Percentiles rank a stretch among this genome's conserved stretches.
phyloP scores from a whole-genome alignment of 306 rosid genomes.

The Pyrus pyrifolia region DNA sequence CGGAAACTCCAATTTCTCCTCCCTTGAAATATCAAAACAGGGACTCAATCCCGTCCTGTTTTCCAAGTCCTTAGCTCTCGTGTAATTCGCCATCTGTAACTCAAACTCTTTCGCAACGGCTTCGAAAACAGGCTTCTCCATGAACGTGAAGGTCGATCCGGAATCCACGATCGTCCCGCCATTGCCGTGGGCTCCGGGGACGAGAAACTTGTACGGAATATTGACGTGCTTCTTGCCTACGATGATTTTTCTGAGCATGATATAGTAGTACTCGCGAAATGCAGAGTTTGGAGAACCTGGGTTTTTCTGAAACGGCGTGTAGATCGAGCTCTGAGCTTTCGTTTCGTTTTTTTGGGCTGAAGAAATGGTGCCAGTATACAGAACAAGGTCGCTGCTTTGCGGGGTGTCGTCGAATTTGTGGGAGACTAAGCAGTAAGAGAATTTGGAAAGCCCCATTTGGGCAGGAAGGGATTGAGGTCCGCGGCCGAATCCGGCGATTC shows the following conservation, averaged over 20 bases:
- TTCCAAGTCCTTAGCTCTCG: conserved; percentile 52
- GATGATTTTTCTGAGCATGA: conserved; percentile 41
- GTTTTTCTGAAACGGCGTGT: conserved; percentile 61
- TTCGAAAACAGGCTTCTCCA: conserved; percentile 53
- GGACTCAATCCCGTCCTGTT: conserved; percentile 51
- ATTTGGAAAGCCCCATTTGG: conserved; percentile 66
- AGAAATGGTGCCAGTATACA: conserved; percentile 14
- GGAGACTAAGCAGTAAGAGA: conserved; percentile 70
- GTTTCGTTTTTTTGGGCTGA: background rate
- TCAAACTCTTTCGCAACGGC: conserved; percentile 45
- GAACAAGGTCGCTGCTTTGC: conserved; percentile 51
- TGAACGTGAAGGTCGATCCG: conserved; percentile 71
- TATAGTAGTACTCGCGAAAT: conserved; percentile 53
- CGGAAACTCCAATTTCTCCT: conserved; percentile 37
- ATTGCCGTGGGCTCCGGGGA: conserved; percentile 44
- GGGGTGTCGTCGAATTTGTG: conserved; percentile 59
- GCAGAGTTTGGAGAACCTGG: conserved; percentile 33
- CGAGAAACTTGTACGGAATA: conserved; percentile 39
- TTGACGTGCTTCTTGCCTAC: conserved; percentile 51
- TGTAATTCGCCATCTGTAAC: conserved; percentile 47
- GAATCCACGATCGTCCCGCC: conserved; percentile 89
- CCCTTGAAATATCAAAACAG: conserved; percentile 44
- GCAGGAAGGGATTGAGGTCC: conserved; percentile 65
- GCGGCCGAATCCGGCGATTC: conserved; percentile 91
- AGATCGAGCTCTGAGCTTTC: conserved; percentile 19